Conservation (phyloP, 805 yeast species). For the Diddensiella transvaalensis region DNA sequence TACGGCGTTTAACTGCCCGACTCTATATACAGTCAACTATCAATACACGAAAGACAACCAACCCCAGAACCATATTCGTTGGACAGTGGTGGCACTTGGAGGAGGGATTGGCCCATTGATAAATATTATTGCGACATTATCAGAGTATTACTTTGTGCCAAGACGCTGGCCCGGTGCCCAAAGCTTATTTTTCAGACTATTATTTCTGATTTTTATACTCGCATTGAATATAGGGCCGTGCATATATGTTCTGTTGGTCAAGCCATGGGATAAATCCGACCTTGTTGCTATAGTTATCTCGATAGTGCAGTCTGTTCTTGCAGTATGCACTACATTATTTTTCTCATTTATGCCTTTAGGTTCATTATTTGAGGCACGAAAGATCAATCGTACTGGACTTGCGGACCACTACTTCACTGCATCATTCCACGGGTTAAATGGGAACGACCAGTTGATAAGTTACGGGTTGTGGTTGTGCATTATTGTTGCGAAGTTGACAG, state of each 20-base stretch:
- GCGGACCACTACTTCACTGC: conserved; percentile 96
- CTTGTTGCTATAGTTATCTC: conserved; percentile 54
- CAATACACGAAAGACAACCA: conserved; percentile 45
- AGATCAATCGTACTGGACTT: conserved; percentile 78
- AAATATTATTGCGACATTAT: conserved; percentile 80
- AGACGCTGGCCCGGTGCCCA: conserved; percentile 99
- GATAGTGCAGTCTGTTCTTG: conserved; percentile 84
- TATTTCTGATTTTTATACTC: conserved; percentile 64
- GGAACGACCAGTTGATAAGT: conserved; percentile 94
- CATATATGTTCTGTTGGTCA: conserved; percentile 46
- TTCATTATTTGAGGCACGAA: conserved; percentile 82
- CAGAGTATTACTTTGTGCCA: conserved; percentile 96
- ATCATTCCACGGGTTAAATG: conserved; percentile 73
- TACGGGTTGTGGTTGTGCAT: conserved; percentile 86
- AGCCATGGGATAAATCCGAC: conserved; percentile 36
- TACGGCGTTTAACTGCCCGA: conserved; percentile 86
- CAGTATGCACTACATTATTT: conserved; percentile 78
- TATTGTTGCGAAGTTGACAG: conserved; percentile 81
- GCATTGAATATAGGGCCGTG: conserved; percentile 49
- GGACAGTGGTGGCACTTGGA: conserved; percentile 92
- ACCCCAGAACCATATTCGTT: conserved; percentile 85
- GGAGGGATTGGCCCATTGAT: conserved; percentile 81
- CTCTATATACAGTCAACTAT: conserved; percentile 85
- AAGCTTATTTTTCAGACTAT: conserved; percentile 81
- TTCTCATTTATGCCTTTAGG: conserved; percentile 95